Base-by-base conservation (phyloP, 495 filamentous ascomycete species). In the Penicillium goetzii region DNA sequence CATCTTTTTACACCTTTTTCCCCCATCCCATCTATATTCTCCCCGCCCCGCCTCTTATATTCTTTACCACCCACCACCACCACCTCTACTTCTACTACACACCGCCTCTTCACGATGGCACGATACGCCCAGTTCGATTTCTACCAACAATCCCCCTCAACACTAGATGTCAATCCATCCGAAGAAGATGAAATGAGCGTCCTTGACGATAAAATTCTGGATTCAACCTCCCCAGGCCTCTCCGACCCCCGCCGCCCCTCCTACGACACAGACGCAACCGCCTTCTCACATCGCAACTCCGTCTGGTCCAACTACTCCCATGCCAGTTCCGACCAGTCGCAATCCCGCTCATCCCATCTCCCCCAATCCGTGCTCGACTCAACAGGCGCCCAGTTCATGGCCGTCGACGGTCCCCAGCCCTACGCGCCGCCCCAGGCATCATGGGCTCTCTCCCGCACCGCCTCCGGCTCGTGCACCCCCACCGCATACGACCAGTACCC, bases 161-260 rank as follows among this genome's bases (percentile, higher is more conserved):
- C 86, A 36, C 79, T 90, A 74, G 86, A 90, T 69, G 83, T 88
- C 60, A 81, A 84, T 55, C 84, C 85, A 66, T 88, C 89, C 64
- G 90, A 93, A 64, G 91, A 93, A 62, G 91, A 94, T 77, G 90
- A 92, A 71, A 84, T 86, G 75, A 89, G 85, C 73, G 89, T 93
- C 75, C 80, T 96, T 65, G 92, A 96, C 78, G 90, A 94, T 49
- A 89, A 90, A 79, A 93, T 93, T 72, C 84, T 94, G 64, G 91
- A 93, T 74, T 66, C 84, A 82, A 71, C 85, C 17, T 85, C 87
- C 36, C 79, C 92, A 67, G 88, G 90, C 66, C 85, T 92, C 77
- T 88, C 89, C 71, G 77, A 82, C 66, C 79, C 76, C 79, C 85
- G 89, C 72, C 84, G 88, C 72, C 83, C 89, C 62, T 90, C 90